A percentile compares a stretch with the other conserved stretches of the same genome.
phyloP scores from a whole-genome alignment of 2,329 filamentous ascomycete genomes.

The Dactylonectria macrodidyma region DNA sequence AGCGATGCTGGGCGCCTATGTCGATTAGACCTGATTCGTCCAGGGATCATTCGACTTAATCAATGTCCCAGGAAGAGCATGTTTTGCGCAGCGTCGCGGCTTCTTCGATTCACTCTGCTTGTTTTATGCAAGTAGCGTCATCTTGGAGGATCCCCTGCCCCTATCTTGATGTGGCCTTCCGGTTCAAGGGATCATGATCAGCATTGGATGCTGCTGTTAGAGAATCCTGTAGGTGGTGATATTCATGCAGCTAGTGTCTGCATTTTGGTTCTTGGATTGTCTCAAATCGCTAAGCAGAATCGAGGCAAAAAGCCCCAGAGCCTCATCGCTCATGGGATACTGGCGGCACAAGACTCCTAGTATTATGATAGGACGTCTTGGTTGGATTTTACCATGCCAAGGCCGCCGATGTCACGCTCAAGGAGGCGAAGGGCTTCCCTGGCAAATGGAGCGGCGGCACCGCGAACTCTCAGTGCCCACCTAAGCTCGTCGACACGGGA shows the following conservation, averaged over 20 bases:
- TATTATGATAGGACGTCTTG: slow-evolving; percentile 33
- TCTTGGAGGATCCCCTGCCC: no score
- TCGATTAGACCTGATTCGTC: no score
- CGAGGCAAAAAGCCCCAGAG: background rate
- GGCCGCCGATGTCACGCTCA: slow-evolving; percentile 52
- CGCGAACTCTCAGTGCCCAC: slow-evolving; percentile 59
- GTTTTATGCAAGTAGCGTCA: no score
- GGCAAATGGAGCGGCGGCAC: slow-evolving; percentile 56
- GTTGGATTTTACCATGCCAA: slow-evolving; percentile 45
- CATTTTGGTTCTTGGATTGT: background rate
- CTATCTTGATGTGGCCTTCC: no score
- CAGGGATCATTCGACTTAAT: no score
- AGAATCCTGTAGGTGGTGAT: no score
- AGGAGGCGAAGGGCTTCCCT: slow-evolving; percentile 57
- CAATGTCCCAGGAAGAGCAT: no score
- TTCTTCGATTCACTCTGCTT: no score
- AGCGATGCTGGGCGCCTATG: no score
- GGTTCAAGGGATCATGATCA: no score
- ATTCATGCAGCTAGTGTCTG: background rate
- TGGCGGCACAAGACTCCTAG: background rate
- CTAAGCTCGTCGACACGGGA: slow-evolving; percentile 57
- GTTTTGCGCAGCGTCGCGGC: no score
- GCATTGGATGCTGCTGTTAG: no score
- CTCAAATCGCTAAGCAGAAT: background rate
- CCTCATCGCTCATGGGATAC: background rate